Evolutionary conservation across 2,329 filamentous ascomycete species (phyloP).

Genomic region (Cercospora sesami): DNA sequence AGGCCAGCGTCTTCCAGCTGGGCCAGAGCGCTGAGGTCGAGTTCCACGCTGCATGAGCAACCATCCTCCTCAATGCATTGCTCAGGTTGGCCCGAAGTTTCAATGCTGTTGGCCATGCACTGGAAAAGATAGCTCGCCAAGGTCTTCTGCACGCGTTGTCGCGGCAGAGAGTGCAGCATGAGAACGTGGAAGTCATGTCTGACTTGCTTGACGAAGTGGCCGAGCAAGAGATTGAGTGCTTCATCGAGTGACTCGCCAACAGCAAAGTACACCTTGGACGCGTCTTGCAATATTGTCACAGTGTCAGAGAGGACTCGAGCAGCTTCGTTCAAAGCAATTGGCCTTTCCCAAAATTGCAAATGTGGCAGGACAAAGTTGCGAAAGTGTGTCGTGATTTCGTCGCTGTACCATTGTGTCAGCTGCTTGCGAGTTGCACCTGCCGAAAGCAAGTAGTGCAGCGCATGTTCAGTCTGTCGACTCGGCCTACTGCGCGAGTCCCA

Average conservation of each 20-base stretch:
- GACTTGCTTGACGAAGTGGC: constrained; percentile 12
- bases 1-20: constrained; percentile 63
- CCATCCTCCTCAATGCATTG: constrained; percentile 47
- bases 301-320: constrained; percentile 41
- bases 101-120: constrained; percentile 28
- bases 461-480: constrained; percentile 22
- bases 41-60: constrained; percentile 31
- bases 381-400: constrained; percentile 48
- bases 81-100: constrained; percentile 19
- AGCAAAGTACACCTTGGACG: constrained; percentile 42
- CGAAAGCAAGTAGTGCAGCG: constrained; percentile 21
- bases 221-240: neutral
- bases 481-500: constrained; percentile 9
- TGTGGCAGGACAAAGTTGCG: constrained; percentile 34
- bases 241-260: neutral
- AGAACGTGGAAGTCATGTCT: constrained; percentile 30
- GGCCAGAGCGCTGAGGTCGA: constrained; percentile 29
- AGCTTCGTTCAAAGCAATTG: constrained; percentile 31
- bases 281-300: constrained; percentile 39
- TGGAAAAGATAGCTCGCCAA: constrained; percentile 31
- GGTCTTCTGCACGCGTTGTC: constrained; percentile 31
- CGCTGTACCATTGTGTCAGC: constrained; percentile 49
- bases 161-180: constrained; percentile 33
- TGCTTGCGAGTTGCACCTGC: constrained; percentile 29
- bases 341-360: constrained; percentile 31